phyloP scores from a whole-genome alignment of 495 filamentous ascomycete genomes.

The Penicillium canescens region DNA sequence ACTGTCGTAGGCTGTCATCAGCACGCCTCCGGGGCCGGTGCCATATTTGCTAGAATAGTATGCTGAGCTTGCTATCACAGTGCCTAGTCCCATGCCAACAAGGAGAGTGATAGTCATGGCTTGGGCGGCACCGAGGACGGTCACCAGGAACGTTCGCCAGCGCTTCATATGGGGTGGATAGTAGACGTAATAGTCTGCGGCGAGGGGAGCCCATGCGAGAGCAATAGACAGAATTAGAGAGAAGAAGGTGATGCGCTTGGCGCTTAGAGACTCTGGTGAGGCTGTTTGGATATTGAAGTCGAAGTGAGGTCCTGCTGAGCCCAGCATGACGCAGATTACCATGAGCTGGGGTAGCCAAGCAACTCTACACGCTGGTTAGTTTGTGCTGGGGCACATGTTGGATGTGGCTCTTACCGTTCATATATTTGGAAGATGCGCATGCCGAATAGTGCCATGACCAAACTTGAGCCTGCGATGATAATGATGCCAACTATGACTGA shows the following conservation, averaged over 20 bases:
- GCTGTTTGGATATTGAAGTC: constrained; percentile 50
- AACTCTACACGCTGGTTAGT: constrained; percentile 41
- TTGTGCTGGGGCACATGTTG: not conserved
- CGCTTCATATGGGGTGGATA: constrained; percentile 51
- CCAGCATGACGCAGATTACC: constrained; percentile 65
- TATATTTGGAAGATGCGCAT: constrained; percentile 73
- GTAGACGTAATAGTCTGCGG: constrained; percentile 60
- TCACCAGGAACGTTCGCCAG: constrained; percentile 48
- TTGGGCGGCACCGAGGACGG: constrained; percentile 46
- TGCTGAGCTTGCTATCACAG: constrained; percentile 52
- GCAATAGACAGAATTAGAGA: constrained; percentile 57
- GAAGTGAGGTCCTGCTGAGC: constrained; percentile 66
- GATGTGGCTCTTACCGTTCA: constrained; percentile 45
- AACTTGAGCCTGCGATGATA: constrained; percentile 61
- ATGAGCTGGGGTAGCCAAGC: constrained; percentile 70
- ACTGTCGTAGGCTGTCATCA: constrained; percentile 62
- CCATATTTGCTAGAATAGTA: constrained; percentile 56
- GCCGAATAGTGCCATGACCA: constrained; percentile 69
- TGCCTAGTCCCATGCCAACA: constrained; percentile 71
- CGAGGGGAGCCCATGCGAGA: constrained; percentile 53
- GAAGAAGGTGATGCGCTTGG: constrained; percentile 65
- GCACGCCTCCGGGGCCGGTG: constrained; percentile 61
- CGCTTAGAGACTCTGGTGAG: constrained; percentile 43
- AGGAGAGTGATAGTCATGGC: constrained; percentile 60
- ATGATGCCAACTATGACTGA: constrained; percentile 70